These are phyloP conservation scores for Trichoderma citrinoviride DNA, from an alignment of 2,329 filamentous ascomycete species.

Conservation along the genomic window DNA sequence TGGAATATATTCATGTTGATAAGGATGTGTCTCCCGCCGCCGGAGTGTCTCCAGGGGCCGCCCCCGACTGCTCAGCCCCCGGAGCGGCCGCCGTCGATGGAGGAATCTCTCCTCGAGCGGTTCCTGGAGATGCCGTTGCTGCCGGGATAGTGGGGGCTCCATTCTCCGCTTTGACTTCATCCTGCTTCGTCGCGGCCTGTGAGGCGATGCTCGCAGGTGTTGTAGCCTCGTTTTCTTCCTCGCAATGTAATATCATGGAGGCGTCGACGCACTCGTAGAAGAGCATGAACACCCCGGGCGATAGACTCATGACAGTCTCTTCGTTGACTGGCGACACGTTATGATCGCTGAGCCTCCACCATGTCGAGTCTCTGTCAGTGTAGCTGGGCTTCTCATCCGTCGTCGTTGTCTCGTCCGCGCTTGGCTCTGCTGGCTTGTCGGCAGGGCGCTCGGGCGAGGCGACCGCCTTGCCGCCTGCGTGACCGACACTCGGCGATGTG, in stretches of 20 bases:
- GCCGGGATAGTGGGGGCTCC: not conserved
- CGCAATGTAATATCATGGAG: constrained; percentile 43
- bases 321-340: constrained; percentile 74
- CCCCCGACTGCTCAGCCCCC: not conserved
- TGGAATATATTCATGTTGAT: not conserved
- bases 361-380: constrained; percentile 44
- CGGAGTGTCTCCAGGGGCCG: not conserved
- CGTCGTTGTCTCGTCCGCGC: not conserved
- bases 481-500: constrained; percentile 14
- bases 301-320: constrained; percentile 68
- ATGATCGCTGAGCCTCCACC: constrained; percentile 93
- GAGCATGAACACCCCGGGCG: constrained; percentile 85
- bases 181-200: not conserved
- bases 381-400: not conserved
- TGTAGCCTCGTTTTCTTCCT: constrained; percentile 25
- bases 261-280: constrained; percentile 81
- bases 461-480: not conserved
- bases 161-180: not conserved
- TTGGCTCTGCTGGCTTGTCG: not conserved
- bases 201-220: constrained; percentile 24
- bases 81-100: not conserved
- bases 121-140: not conserved
- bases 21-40: not conserved
- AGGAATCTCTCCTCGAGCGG: not conserved
- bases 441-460: not conserved